Base-by-base conservation (phyloP, 1,139 yeast genomes). In the Debaryomyces robertsiae region DNA sequence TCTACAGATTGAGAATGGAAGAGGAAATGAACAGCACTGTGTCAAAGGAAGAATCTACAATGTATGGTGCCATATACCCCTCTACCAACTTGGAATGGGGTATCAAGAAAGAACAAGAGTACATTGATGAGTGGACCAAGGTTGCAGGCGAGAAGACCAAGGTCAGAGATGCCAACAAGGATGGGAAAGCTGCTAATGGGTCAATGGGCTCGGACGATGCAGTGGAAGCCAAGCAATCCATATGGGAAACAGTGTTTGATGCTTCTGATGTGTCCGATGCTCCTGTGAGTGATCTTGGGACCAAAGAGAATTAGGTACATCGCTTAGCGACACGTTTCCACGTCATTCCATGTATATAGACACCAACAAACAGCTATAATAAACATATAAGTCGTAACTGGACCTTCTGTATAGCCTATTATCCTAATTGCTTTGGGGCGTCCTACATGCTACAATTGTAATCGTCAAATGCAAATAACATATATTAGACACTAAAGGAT, bases 51-150 rank as follows among this genome's bases (percentile, higher is more conserved):
- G 97, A 93, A 61, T 81, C 91, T 11, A 70, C 72, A 40, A 84
- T 91, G 95, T 81, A 72, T 56, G 98, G 98, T 6, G 84, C 95
- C 2, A 78, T 83, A 5, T 88, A 73, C 61, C 79, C 81, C 36
- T 67, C 75, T 35, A 69, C 86, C 27, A 67, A 81, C 47, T 65
- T 88, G 46, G 84, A 84, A 42, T 71, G 74, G 57, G 95, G 95
- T 50, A 64, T 87, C 44, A 73, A 75, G 44, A 74, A 75, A 52
- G 98, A 93, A 67, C 89, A 85, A 59, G 69, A 71, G 48, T 77
- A 76, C 40, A 75, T 91, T 42, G 84, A 82, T 48, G 71, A 75
- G 46, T 91, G 96, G 96, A 81, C 79, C 48, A 64, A 62, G 43
- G 79, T 82, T 45, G 96, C 95, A n/a, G 61, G 70, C 33, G 78